Conservation (phyloP, 2,329 filamentous ascomycete genomes). For the Hypoxylon sp. region DNA sequence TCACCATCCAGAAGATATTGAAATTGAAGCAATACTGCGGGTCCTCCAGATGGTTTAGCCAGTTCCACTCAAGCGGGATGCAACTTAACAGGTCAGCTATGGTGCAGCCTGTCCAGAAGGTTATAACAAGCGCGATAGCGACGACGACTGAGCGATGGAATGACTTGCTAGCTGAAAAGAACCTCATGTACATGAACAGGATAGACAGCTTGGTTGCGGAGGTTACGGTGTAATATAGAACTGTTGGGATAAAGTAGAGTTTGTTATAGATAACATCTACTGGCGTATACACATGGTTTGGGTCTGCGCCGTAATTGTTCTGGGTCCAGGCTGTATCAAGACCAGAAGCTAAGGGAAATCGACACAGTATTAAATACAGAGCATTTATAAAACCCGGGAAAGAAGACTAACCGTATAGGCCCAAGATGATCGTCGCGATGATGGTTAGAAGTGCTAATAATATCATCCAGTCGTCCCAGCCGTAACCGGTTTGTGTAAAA, state of each 20-base stretch:
- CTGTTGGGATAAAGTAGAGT: constrained; percentile 35
- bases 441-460: constrained; percentile 23
- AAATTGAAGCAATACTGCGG: constrained; percentile 46
- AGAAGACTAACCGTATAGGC: constrained; percentile 7
- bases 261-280: constrained; percentile 27
- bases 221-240: constrained; percentile 46
- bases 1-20: constrained; percentile 43
- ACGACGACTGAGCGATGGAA: constrained; percentile 41
- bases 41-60: constrained; percentile 40
- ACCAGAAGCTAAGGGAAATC: not conserved
- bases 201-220: constrained; percentile 46
- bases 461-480: constrained; percentile 39
- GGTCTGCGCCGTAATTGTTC: not conserved
- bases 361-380: not conserved
- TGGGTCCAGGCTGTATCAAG: constrained; percentile 13
- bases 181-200: constrained; percentile 46
- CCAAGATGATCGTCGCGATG: constrained; percentile 23
- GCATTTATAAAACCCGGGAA: not conserved
- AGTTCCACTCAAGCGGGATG: constrained; percentile 43
- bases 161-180: constrained; percentile 43
- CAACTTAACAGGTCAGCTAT: constrained; percentile 43
- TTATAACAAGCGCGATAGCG: constrained; percentile 21
- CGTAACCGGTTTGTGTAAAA: constrained; percentile 14
- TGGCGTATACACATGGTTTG: constrained; percentile 5
- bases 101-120: constrained; percentile 40